phyloP scores from a whole-genome alignment of 225 moss, liverwort and hornwort genomes.

The Straminergon stramineum region DNA sequence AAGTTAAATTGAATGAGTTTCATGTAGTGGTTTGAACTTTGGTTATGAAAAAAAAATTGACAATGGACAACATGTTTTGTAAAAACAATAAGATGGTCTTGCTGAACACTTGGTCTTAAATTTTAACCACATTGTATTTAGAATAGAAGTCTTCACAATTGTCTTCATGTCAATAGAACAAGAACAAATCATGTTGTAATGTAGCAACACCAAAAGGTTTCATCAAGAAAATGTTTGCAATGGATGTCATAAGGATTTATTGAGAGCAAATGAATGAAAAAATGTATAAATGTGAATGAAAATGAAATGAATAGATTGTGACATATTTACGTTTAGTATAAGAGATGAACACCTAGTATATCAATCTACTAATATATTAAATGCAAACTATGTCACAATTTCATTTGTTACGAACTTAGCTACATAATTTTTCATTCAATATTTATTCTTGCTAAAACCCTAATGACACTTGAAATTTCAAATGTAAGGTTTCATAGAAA shows the following conservation, averaged over 20 bases:
- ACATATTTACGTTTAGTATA: neutral
- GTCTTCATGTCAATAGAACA: neutral
- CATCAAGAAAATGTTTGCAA: neutral
- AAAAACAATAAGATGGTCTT: neutral
- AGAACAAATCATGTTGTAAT: neutral
- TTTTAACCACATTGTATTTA: neutral
- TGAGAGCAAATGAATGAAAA: no score
- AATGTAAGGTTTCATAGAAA: no score
- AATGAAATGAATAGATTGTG: neutral
- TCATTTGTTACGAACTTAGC: neutral
- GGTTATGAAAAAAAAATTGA: neutral
- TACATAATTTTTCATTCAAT: neutral
- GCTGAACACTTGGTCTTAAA: neutral
- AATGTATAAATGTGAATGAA: neutral
- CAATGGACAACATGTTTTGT: neutral
- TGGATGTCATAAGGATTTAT: no score
- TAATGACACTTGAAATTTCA: no score
- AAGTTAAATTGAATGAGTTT: neutral
- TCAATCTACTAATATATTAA: no score
- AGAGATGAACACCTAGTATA: neutral
- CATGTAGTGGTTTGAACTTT: neutral
- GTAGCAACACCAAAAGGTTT: neutral
- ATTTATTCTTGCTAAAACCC: accelerated
- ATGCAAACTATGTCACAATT: neutral
- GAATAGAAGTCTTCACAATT: neutral